Conservation (phyloP, 495 filamentous ascomycete species). For the Copromyces sp. region DNA sequence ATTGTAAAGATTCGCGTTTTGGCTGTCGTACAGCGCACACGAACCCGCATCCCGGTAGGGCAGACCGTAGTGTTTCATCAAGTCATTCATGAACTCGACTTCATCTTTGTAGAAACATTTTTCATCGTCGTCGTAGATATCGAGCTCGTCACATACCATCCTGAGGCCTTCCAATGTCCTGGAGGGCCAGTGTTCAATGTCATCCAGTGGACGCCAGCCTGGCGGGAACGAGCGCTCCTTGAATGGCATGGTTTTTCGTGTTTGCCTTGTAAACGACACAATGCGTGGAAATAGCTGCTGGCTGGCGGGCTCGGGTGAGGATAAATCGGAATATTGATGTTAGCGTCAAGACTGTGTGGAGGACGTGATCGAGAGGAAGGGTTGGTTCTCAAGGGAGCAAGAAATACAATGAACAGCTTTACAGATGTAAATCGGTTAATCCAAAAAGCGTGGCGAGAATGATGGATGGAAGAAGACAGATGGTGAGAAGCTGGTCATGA, state of each 20-base stretch:
- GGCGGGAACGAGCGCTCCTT: not conserved
- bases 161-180: not conserved
- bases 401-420: not conserved
- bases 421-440: not conserved
- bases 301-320: too few species aligned
- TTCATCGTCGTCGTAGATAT: not conserved
- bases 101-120: not conserved
- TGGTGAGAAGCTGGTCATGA: not conserved
- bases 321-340: not conserved
- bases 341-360: not conserved
- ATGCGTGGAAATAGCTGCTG: not conserved
- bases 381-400: not conserved
- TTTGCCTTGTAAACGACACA: not conserved
- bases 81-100: not conserved
- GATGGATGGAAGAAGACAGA: not conserved
- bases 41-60: not conserved
- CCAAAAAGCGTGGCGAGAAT: not conserved
- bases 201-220: not conserved
- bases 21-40: not conserved
- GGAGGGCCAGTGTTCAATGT: not conserved
- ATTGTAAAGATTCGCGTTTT: not conserved
- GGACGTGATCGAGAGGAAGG: not conserved
- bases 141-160: not conserved
- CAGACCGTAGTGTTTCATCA: not conserved
- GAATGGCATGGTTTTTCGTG: not conserved